These are phyloP conservation scores for Suhomyces terraborum DNA, from an alignment of 1,139 yeast genomes.

Conservation along the genomic window DNA sequence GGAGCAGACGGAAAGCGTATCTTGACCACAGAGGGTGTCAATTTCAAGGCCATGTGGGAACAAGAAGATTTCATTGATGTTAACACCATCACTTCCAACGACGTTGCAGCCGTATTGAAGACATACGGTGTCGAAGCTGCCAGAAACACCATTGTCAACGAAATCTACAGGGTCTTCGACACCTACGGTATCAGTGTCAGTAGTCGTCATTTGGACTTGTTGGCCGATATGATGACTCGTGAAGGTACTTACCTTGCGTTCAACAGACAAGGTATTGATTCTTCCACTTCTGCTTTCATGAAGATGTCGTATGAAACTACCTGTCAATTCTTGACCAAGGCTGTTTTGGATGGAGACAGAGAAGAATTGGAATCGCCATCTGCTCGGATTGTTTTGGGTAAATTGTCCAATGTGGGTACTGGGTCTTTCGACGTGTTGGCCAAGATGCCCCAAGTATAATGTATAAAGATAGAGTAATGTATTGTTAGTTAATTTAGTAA, in stretches of 20 bases:
- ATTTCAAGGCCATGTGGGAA: conserved; percentile 97
- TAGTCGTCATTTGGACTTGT: conserved; percentile 89
- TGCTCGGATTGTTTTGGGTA: conserved; percentile 93
- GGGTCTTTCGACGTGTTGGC: conserved; percentile 92
- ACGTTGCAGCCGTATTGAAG: conserved; percentile 82
- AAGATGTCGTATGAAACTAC: conserved; percentile 99
- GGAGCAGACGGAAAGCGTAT: conserved; percentile 61
- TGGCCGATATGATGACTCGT: conserved; percentile 99
- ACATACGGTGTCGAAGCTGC: conserved; percentile 99
- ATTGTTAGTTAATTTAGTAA: conserved; percentile 1
- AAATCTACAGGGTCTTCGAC: conserved; percentile 93
- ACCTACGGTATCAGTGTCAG: conserved; percentile 96
- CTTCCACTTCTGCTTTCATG: conserved; percentile 93
- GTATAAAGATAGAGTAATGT: conserved; percentile 9
- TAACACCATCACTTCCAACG: conserved; percentile 86
- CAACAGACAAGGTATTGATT: conserved; percentile 97
- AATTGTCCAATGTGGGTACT: conserved; percentile 89
- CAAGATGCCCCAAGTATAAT: conserved; percentile 47
- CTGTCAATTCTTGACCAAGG: conserved; percentile 94
- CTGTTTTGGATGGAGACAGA: conserved; percentile 88
- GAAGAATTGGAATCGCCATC: conserved; percentile 92
- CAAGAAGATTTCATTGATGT: conserved; percentile 91
- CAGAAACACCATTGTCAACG: conserved; percentile 93
- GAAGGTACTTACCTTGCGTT: conserved; percentile 97
- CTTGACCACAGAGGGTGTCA: conserved; percentile 96